These are phyloP conservation scores for Nothophytophthora sp. DNA, from an alignment of 352 stramenopile genomes.

Conservation along the genomic window DNA sequence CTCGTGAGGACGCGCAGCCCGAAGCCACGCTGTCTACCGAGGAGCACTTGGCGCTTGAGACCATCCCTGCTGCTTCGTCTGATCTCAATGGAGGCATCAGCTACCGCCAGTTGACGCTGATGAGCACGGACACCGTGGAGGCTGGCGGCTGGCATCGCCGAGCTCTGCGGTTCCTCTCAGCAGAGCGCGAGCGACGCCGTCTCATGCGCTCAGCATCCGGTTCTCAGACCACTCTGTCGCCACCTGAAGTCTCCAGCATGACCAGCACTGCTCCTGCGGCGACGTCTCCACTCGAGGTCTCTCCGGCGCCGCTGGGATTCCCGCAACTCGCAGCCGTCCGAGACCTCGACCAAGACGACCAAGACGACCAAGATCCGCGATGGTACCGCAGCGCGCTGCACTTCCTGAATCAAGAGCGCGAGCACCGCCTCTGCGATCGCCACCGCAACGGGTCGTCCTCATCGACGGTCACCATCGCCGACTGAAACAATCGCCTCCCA, in stretches of 20 bases:
- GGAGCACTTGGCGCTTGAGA: background rate
- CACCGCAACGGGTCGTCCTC: slow-evolving; percentile 25
- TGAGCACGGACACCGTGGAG: slow-evolving; percentile 21
- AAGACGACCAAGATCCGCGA: slow-evolving; percentile 18
- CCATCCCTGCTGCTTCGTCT: background rate
- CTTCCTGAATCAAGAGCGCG: slow-evolving; percentile 35
- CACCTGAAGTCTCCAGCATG: background rate
- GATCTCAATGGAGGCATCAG: slow-evolving; percentile 10
- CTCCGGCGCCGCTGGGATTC: slow-evolving; percentile 19
- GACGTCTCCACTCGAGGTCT: slow-evolving; percentile 1
- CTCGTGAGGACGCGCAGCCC: no score
- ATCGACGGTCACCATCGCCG: slow-evolving; percentile 30
- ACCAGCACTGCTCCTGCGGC: slow-evolving; percentile 1
- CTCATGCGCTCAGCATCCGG: background rate
- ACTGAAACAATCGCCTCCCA: slow-evolving; percentile 11
- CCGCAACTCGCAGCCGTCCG: slow-evolving; percentile 28
- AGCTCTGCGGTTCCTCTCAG: slow-evolving; percentile 39
- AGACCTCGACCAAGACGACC: slow-evolving; percentile 11
- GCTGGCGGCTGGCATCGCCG: slow-evolving; percentile 29
- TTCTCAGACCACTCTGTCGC: background rate
- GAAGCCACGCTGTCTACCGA: background rate
- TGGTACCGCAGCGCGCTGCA: slow-evolving; percentile 35
- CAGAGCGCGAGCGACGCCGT: slow-evolving; percentile 33
- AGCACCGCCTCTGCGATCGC: slow-evolving; percentile 15
- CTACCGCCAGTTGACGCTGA: slow-evolving; percentile 41